Evolutionary conservation across 106 monocot species (phyloP).

Genomic region (Xerophyta viscosa): DNA sequence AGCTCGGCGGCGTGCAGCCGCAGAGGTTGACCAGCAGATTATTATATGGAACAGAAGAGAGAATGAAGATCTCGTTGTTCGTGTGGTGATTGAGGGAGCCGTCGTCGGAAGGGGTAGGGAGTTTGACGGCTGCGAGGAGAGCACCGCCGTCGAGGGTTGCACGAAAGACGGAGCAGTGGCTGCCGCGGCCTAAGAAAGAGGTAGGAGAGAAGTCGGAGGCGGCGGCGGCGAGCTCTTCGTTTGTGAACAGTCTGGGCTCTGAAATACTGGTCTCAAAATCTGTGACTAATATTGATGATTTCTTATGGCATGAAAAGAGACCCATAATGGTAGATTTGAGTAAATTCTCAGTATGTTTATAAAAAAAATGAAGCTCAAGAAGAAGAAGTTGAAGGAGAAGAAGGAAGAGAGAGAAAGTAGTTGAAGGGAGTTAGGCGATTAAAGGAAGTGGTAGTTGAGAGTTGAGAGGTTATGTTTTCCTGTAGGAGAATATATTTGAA

Average conservation of each 20-base stretch:
- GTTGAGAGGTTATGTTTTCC: too few relatives aligned
- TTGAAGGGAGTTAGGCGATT: too few relatives aligned
- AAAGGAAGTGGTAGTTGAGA: too few relatives aligned
- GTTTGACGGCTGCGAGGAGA: conserved; percentile 19
- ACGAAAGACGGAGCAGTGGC: conserved; percentile 29
- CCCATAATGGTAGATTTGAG: conserved; percentile 1
- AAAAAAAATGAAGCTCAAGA: too few relatives aligned
- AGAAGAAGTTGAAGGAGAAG: too few relatives aligned
- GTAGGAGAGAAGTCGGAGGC: conserved; percentile 23
- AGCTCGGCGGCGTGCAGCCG: conserved; percentile 10
- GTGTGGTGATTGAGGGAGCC: background rate
- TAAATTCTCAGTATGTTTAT: too few relatives aligned
- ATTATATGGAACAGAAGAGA: conserved; percentile 12
- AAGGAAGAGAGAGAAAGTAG: too few relatives aligned
- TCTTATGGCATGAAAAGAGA: conserved; percentile 1
- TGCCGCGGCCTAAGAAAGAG: conserved; percentile 26
- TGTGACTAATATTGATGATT: background rate
- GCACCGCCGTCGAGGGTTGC: conserved; percentile 11
- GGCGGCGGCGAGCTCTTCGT: conserved; percentile 17
- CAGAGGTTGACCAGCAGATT: conserved; percentile 20
- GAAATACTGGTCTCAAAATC: background rate
- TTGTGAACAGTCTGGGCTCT: background rate
- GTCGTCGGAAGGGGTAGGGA: background rate
- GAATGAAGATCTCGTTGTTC: conserved; percentile 19
- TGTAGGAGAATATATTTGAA: too few relatives aligned